These are phyloP conservation scores for Pholiota conissans DNA, from an alignment of 768 basidiomycete genomes.

Conservation along the genomic window DNA sequence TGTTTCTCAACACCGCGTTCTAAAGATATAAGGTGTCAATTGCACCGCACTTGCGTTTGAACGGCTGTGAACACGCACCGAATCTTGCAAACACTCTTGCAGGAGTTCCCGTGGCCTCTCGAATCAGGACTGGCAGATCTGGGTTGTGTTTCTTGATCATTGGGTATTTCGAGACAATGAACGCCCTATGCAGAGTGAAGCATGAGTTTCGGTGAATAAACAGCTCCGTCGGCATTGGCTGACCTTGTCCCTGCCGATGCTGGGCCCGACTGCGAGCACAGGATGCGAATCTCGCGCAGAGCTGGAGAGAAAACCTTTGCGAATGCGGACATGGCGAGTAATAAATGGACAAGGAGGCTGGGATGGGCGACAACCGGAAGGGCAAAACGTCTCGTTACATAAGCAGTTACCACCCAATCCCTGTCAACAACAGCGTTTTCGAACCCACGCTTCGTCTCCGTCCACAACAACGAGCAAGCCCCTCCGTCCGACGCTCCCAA, in stretches of 20 bases:
- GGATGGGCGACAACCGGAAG: slow-evolving; percentile 8
- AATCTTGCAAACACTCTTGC: slow-evolving; percentile 85
- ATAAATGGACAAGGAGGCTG: slow-evolving; percentile 10
- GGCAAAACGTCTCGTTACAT: slow-evolving; percentile 29
- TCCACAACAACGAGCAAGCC: slow-evolving; percentile 25
- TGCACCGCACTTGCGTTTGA: slow-evolving; percentile 4
- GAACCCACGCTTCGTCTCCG: slow-evolving; percentile 26
- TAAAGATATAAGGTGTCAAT: slow-evolving; percentile 27
- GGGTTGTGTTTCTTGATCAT: slow-evolving; percentile 81
- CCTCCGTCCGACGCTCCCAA: slow-evolving; percentile 11
- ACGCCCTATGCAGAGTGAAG: slow-evolving; percentile 57
- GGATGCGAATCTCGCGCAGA: slow-evolving; percentile 76
- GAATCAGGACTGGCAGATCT: slow-evolving; percentile 80
- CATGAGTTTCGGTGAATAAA: background rate
- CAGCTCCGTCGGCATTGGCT: slow-evolving; percentile 17
- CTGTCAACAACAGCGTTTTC: slow-evolving; percentile 29
- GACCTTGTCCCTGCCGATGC: slow-evolving; percentile 83
- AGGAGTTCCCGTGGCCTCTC: slow-evolving; percentile 78
- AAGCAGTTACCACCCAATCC: slow-evolving; percentile 33
- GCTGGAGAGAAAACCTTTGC: slow-evolving; percentile 76
- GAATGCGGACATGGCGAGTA: slow-evolving; percentile 52
- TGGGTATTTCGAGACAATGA: slow-evolving; percentile 74
- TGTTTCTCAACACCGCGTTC: slow-evolving; percentile 82
- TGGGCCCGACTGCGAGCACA: slow-evolving; percentile 75
- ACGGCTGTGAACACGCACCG: slow-evolving; percentile 50